These are phyloP conservation scores for Rosa hybrid DNA, from an alignment of 331 rosid species.

Conservation along the genomic window DNA sequence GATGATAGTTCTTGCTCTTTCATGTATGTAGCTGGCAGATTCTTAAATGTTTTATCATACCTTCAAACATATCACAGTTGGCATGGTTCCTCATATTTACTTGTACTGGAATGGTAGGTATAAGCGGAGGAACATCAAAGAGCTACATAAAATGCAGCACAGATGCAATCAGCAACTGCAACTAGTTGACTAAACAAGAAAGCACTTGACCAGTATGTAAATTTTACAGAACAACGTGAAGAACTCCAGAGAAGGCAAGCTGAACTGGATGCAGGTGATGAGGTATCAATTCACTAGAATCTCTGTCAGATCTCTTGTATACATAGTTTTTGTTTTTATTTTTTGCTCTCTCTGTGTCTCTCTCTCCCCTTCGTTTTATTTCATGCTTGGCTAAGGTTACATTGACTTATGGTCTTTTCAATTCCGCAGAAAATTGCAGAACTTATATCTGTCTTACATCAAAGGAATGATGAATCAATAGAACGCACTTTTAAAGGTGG, in stretches of 20 bases:
- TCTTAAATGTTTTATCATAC: not conserved
- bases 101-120: slow-evolving; percentile 53
- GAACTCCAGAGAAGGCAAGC: slow-evolving; percentile 98
- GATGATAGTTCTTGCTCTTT: not conserved
- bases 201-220: slow-evolving; percentile 95
- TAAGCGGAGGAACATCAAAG: slow-evolving; percentile 78
- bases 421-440: slow-evolving; percentile 84
- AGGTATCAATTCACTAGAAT: slow-evolving; percentile 46
- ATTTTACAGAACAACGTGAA: slow-evolving; percentile 96
- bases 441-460: slow-evolving; percentile 87
- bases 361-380: slow-evolving; percentile 6
- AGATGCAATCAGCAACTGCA: slow-evolving; percentile 90
- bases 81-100: not conserved
- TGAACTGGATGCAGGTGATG: slow-evolving; percentile 93
- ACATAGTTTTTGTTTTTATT: not conserved
- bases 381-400: not conserved
- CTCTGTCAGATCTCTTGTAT: slow-evolving; percentile 5
- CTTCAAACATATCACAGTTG: not conserved
- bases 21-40: slow-evolving; percentile 1
- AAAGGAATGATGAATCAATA: slow-evolving; percentile 93
- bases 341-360: too few species aligned
- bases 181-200: too few species aligned
- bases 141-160: slow-evolving; percentile 79
- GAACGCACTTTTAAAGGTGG: slow-evolving; percentile 99
- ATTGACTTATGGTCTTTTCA: slow-evolving; percentile 17